Evolutionary conservation across 768 basidiomycete species (phyloP).

Genomic region (Russula sp.): DNA sequence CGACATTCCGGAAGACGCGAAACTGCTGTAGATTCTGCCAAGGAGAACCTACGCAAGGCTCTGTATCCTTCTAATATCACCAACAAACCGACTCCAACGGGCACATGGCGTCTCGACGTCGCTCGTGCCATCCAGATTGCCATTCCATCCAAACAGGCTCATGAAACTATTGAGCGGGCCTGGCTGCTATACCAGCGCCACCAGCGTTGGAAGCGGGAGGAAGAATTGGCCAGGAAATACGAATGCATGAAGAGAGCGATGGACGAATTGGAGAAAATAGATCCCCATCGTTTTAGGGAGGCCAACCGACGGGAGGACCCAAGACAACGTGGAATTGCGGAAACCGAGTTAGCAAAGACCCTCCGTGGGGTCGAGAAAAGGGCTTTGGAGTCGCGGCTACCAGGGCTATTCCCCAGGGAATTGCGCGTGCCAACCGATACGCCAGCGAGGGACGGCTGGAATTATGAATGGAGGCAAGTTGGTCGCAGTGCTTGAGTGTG

Average conservation of each 20-base stretch:
- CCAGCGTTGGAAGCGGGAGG: conserved; percentile 59
- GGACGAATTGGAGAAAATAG: conserved; percentile 62
- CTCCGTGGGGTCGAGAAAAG: conserved; percentile 61
- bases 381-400: conserved; percentile 69
- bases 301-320: conserved; percentile 74
- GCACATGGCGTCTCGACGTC: conserved; percentile 80
- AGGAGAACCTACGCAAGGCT: conserved; percentile 67
- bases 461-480: conserved; percentile 70
- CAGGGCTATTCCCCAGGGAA: conserved; percentile 84
- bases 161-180: conserved; percentile 88
- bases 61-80: conserved; percentile 77
- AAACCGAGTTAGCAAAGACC: conserved; percentile 54
- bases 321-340: conserved; percentile 49
- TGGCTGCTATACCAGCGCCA: conserved; percentile 81
- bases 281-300: conserved; percentile 56
- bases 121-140: conserved; percentile 69
- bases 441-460: conserved; percentile 76
- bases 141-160: conserved; percentile 85
- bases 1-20: conserved; percentile 39
- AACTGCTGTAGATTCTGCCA: conserved; percentile 48
- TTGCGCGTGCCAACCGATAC: conserved; percentile 82
- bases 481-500: conserved; percentile 18
- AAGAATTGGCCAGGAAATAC: conserved; percentile 70
- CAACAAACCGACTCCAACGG: conserved; percentile 66
- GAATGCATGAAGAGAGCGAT: conserved; percentile 79